Evolutionary conservation across 345 rosid genomes (phyloP).

Genomic region (Brassica juncea): DNA sequence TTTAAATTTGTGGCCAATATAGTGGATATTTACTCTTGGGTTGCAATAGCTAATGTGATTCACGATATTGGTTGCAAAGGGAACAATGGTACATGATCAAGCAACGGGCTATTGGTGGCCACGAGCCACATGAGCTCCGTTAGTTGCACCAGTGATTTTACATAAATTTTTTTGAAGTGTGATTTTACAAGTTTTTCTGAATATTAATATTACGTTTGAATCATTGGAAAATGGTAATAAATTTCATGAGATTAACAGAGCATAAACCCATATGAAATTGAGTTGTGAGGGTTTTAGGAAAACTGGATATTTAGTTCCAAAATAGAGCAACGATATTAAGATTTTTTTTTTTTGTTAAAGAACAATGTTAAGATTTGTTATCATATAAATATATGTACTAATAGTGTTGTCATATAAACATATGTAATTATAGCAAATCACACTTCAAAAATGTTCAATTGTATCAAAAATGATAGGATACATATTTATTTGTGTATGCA

Average conservation of each 20-base stretch:
- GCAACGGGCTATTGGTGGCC: too few species aligned
- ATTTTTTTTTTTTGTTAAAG: background rate
- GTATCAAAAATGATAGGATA: too few species aligned
- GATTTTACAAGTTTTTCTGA: background rate
- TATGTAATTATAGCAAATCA: background rate
- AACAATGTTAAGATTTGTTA: background rate
- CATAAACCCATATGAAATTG: background rate
- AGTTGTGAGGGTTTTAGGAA: background rate
- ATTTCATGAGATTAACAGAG: background rate
- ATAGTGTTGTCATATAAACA: background rate
- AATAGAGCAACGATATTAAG: background rate
- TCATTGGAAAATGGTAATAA: background rate
- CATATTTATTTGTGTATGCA: background rate
- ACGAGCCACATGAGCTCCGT: background rate
- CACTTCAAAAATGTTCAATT: too few species aligned
- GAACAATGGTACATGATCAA: too few species aligned
- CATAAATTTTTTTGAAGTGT: background rate
- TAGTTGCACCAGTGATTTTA: background rate
- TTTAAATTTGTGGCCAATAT: background rate
- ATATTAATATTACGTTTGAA: background rate
- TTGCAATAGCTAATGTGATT: background rate
- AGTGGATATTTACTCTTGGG: background rate
- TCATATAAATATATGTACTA: background rate
- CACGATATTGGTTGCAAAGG: background rate
- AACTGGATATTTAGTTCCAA: background rate